Evolutionary conservation across 2,329 filamentous ascomycete genomes (phyloP).

Genomic region (Penicillium psychrosexuale): DNA sequence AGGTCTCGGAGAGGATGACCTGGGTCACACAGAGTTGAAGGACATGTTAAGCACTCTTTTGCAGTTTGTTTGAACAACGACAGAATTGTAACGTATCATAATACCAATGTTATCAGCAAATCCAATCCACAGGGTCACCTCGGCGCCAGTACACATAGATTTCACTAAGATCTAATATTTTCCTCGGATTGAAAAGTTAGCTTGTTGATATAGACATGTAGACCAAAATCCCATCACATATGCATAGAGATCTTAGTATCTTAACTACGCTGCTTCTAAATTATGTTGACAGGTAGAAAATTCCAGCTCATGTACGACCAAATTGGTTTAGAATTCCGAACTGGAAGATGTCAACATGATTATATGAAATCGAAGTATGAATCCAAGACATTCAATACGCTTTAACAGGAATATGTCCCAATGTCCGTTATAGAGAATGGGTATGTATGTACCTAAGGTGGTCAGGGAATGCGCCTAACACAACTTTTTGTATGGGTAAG

Average conservation of each 20-base stretch:
- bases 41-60: conserved; percentile 65
- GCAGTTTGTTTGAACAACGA: conserved; percentile 33
- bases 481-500: background rate
- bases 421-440: background rate
- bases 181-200: background rate
- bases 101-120: background rate
- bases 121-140: background rate
- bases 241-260: background rate
- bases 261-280: background rate
- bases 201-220: background rate
- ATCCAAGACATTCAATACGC: background rate
- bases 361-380: background rate
- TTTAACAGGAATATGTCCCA: background rate
- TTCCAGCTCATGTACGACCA: background rate
- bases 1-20: conserved; percentile 54
- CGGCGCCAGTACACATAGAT: background rate
- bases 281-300: background rate
- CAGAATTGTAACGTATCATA: background rate
- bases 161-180: background rate
- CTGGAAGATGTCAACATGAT: background rate
- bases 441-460: background rate
- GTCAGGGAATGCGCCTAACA: background rate
- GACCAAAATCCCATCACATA: background rate
- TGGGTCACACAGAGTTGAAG: conserved; percentile 53
- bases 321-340: background rate